Evolutionary conservation across 208 protist genomes (phyloP).

Genomic region (Acanthamoeba triangularis): DNA sequence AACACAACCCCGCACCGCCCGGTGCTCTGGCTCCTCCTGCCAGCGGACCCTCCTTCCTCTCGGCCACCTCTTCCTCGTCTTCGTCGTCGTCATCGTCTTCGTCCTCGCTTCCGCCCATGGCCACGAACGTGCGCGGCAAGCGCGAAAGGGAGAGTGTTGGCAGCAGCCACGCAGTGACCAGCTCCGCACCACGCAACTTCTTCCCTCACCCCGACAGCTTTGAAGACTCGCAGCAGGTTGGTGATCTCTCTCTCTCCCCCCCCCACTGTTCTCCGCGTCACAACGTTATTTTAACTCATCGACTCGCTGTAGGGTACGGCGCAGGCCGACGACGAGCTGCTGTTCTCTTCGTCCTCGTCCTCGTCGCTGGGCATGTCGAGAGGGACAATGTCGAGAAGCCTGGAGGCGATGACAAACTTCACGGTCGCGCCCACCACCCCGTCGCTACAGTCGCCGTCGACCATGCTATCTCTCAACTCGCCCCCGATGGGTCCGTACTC

Average conservation of each 20-base stretch:
- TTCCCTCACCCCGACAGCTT: not conserved
- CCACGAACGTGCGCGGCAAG: not conserved
- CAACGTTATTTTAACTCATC: not conserved
- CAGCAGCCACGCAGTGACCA: not conserved
- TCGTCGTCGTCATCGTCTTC: not conserved
- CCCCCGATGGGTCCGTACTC: conserved; percentile 7
- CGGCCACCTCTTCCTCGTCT: not conserved
- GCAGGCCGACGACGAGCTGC: not conserved
- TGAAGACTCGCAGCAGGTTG: conserved; percentile 17
- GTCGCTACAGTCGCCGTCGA: conserved; percentile 53
- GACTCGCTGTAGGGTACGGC: not conserved
- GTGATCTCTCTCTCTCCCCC: not conserved
- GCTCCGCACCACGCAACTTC: not conserved
- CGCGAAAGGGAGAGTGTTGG: not conserved
- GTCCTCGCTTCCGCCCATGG: not conserved
- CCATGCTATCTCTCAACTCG: conserved; percentile 43
- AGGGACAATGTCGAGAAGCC: not conserved
- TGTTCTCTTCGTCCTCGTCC: not conserved
- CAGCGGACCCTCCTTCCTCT: not conserved
- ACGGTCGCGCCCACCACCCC: not conserved
- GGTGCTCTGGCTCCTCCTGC: not conserved
- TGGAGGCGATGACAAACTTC: not conserved
- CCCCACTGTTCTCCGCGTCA: not conserved
- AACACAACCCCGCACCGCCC: not conserved
- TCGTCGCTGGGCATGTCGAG: not conserved